These are phyloP conservation scores for Chlamydomonas asymmetrica DNA, from an alignment of 139 green algal genomes.

Conservation along the genomic window DNA sequence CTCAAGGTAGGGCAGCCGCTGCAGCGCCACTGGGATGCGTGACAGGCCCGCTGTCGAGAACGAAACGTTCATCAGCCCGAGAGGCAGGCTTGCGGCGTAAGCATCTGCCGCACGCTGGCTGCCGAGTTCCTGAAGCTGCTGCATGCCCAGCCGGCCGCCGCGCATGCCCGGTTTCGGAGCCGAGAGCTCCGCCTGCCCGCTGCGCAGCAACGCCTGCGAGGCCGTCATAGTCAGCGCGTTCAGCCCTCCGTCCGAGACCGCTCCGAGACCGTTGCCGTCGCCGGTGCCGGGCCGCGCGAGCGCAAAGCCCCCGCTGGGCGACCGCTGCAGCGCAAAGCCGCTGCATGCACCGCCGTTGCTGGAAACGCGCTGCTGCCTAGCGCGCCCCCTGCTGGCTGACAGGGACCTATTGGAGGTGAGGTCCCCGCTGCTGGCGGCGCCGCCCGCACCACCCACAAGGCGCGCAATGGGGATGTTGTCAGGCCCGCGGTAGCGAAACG, in stretches of 20 bases:
- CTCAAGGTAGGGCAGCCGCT: slow-evolving; percentile 33
- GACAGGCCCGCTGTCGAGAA: slow-evolving; percentile 36
- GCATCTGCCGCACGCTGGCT: slow-evolving; percentile 28
- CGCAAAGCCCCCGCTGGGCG: no score
- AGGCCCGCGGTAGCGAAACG: no score
- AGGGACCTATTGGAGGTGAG: no score
- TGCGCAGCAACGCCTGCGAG: background rate
- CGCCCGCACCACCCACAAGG: no score
- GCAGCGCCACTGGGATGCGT: slow-evolving; percentile 27
- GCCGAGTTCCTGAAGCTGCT: slow-evolving; percentile 37
- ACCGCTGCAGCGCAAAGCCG: no score
- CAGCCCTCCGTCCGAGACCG: background rate
- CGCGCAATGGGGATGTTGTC: background rate
- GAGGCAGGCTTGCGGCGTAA: slow-evolving; percentile 32
- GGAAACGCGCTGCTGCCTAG: no score
- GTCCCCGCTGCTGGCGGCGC: no score
- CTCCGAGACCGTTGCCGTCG: background rate
- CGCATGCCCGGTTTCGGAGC: background rate
- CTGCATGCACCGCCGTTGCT: no score
- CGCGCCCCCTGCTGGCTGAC: no score
- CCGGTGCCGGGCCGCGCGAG: background rate
- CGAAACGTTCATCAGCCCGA: slow-evolving; percentile 26
- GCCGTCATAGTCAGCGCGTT: background rate
- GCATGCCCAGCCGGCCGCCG: background rate
- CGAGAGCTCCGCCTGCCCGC: background rate